Percentiles rank a stretch among this genome's conserved stretches.
phyloP scores from a whole-genome alignment of 2,329 filamentous ascomycete genomes.

The Dendryphion nanum region DNA sequence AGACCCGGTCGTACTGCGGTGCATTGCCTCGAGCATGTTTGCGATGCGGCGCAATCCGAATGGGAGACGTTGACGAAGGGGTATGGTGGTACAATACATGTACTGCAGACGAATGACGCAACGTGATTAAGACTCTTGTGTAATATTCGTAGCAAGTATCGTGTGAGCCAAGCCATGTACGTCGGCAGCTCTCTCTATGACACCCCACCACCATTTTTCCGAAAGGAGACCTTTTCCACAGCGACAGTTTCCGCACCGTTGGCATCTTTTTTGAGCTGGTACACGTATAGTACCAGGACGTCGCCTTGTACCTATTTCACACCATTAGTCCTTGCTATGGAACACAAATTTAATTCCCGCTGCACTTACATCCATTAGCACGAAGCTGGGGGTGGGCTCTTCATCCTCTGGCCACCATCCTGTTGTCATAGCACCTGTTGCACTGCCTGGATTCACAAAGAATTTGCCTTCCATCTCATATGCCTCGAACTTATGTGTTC shows the following conservation, averaged over 20 bases:
- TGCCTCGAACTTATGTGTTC: slow-evolving; percentile 68
- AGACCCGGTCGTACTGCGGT: no score
- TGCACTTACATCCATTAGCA: slow-evolving; percentile 91
- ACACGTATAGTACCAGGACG: slow-evolving; percentile 92
- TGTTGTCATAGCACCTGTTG: slow-evolving; percentile 64
- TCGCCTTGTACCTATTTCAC: slow-evolving; percentile 80
- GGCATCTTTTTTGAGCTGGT: slow-evolving; percentile 57
- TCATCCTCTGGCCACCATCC: slow-evolving; percentile 56
- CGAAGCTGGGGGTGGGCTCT: slow-evolving; percentile 86
- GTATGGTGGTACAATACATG: no score
- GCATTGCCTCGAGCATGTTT: no score
- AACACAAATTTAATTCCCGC: no score
- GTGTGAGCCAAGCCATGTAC: background rate
- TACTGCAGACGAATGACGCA: no score
- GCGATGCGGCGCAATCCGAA: no score
- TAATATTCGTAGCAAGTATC: background rate
- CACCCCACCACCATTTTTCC: slow-evolving; percentile 47
- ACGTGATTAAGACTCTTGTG: no score
- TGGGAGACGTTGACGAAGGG: no score
- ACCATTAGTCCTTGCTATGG: slow-evolving; percentile 1
- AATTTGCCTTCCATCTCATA: slow-evolving; percentile 72
- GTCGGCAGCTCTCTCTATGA: slow-evolving; percentile 21
- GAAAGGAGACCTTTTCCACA: slow-evolving; percentile 57
- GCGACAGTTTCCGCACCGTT: slow-evolving; percentile 54
- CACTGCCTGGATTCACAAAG: slow-evolving; percentile 68